Percentiles rank a stretch among this genome's conserved stretches.
phyloP scores from a whole-genome alignment of 768 basidiomycete genomes.

The Lactifluus volemus region DNA sequence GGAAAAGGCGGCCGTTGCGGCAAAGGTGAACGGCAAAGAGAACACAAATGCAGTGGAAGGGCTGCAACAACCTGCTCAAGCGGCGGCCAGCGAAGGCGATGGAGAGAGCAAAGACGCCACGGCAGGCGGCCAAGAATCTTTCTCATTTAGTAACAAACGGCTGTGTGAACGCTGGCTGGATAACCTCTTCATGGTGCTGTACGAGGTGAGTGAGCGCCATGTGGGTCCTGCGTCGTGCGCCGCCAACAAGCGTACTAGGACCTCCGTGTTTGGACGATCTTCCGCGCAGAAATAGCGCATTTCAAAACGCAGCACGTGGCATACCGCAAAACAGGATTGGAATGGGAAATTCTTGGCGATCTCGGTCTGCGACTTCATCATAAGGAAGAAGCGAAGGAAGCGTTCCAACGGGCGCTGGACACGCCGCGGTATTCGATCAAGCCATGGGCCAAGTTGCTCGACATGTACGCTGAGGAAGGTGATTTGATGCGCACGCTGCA shows the following conservation, averaged over 20 bases:
- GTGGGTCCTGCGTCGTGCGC: not conserved
- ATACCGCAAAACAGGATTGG: conserved; percentile 91
- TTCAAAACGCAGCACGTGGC: conserved; percentile 99
- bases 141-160: conserved; percentile 93
- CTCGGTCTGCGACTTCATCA: conserved; percentile 89
- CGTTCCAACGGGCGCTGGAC: conserved; percentile 91
- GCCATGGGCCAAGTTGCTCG: conserved; percentile 89
- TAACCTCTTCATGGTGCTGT: conserved; percentile 96
- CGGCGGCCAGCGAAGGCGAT: conserved; percentile 29
- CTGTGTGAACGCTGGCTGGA: conserved; percentile 97
- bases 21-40: conserved; percentile 33
- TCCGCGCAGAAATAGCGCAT: conserved; percentile 95
- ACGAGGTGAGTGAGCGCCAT: conserved; percentile 56
- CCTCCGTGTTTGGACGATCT: conserved; percentile 96
- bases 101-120: conserved; percentile 23
- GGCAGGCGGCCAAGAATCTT: conserved; percentile 43
- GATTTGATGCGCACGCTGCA: conserved; percentile 88
- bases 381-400: conserved; percentile 98
- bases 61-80: conserved; percentile 37
- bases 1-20: conserved; percentile 29
- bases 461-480: conserved; percentile 95
- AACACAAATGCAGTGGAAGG: conserved; percentile 28
- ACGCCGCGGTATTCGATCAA: conserved; percentile 78
- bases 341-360: conserved; percentile 98
- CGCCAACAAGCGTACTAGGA: conserved; percentile 44